Conservation (phyloP, 441 rosid species). For the Erodium texanum region DNA sequence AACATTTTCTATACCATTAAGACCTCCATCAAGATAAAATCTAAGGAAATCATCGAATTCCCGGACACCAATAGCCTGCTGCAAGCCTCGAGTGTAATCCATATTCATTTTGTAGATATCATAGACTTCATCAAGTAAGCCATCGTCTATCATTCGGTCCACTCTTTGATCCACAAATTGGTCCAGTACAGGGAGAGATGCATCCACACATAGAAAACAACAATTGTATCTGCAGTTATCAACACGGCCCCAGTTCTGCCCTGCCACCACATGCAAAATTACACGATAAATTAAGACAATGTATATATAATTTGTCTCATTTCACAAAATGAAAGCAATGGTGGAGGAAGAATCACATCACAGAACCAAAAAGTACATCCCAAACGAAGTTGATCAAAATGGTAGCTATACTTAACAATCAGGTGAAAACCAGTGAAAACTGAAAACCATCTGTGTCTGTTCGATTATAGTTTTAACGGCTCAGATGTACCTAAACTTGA, state of each 20-base stretch:
- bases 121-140: conserved; percentile 68
- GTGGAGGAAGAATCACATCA: neutral
- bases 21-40: conserved; percentile 23
- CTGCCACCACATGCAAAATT: conserved; percentile 52
- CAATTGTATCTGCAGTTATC: conserved; percentile 47
- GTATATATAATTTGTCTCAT: neutral
- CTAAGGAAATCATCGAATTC: conserved; percentile 63
- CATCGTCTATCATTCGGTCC: conserved; percentile 68
- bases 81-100: conserved; percentile 65
- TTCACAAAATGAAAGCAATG: neutral
- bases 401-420: no score
- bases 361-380: neutral
- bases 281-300: conserved; percentile 19
- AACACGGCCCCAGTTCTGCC: conserved; percentile 89
- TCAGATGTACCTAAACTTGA: no score
- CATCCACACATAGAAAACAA: conserved; percentile 73
- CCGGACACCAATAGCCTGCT: conserved; percentile 79
- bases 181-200: conserved; percentile 50
- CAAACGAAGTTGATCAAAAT: neutral
- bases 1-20: conserved; percentile 15
- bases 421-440: no score
- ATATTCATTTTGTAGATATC: conserved; percentile 54
- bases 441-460: no score
- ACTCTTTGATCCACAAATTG: conserved; percentile 69
- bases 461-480: no score